Percentiles rank a stretch among this genome's conserved stretches.
Conservation (phyloP, 176 grass and related monocot genomes). For the Bothriochloa decipiens region DNA sequence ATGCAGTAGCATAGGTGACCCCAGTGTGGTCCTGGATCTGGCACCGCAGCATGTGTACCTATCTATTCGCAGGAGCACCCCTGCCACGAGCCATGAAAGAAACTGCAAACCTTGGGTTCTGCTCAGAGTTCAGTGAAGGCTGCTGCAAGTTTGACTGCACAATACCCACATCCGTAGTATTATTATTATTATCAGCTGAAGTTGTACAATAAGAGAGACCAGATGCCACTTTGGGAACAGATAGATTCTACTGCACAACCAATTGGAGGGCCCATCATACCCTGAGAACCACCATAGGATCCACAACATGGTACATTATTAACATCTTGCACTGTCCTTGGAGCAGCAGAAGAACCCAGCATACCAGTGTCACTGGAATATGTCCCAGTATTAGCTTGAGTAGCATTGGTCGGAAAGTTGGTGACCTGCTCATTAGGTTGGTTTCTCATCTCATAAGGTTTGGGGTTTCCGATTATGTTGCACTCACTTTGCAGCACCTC, state of each 20-base stretch:
- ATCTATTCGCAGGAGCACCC: conserved; percentile 53
- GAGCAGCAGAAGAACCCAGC: conserved; percentile 32
- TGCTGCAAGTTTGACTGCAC: conserved; percentile 50
- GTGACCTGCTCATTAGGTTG: conserved; percentile 18
- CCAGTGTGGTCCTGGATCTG: no score
- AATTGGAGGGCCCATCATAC: conserved; percentile 10
- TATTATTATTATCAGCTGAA: conserved; percentile 39
- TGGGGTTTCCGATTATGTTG: conserved; percentile 57
- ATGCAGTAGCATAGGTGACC: no score
- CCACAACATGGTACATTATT: conserved; percentile 56
- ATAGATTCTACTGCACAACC: conserved; percentile 31
- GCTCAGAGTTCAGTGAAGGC: conserved; percentile 41
- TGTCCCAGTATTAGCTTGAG: conserved; percentile 44
- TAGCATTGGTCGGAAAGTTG: conserved; percentile 32
- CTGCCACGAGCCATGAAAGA: conserved; percentile 36
- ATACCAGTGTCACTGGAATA: conserved; percentile 35
- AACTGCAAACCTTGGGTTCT: conserved; percentile 66
- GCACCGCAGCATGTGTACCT: no score
- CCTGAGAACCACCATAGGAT: conserved; percentile 39
- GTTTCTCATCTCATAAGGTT: conserved; percentile 41
- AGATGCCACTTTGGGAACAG: conserved; percentile 45
- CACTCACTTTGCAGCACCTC: conserved; percentile 59
- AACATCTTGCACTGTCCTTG: conserved; percentile 32
- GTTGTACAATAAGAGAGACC: conserved; percentile 37
- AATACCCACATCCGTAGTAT: conserved; percentile 21